These are phyloP conservation scores for Skeletonema grethae DNA, from an alignment of 108 stramenopile genomes.

Conservation along the genomic window DNA sequence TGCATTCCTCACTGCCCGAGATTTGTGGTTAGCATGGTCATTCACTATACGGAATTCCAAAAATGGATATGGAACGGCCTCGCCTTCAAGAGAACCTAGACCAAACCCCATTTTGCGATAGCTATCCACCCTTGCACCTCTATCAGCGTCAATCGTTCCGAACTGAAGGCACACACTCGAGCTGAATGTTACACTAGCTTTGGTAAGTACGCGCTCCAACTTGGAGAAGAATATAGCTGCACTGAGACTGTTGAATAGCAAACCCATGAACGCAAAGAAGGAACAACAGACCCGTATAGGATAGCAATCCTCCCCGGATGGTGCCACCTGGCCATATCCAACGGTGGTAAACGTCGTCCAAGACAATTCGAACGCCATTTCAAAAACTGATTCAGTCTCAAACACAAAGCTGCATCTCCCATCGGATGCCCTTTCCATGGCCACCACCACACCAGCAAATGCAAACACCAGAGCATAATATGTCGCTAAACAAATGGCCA, in stretches of 20 bases:
- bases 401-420: constrained; percentile 20
- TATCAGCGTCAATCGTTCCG: background rate
- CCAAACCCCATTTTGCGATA: background rate
- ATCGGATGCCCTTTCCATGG: constrained; percentile 15
- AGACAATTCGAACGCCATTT: constrained; percentile 33
- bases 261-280: constrained; percentile 38
- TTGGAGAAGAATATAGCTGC: constrained; percentile 36
- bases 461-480: constrained; percentile 27
- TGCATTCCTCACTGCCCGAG: constrained; percentile 23
- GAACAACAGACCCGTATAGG: constrained; percentile 21
- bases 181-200: constrained; percentile 28
- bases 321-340: constrained; percentile 33
- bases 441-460: constrained; percentile 20
- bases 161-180: constrained; percentile 32
- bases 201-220: constrained; percentile 23
- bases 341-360: constrained; percentile 52
- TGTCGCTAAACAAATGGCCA: constrained; percentile 5
- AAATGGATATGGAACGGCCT: constrained; percentile 15
- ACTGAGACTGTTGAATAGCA: constrained; percentile 37
- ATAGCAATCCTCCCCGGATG: constrained; percentile 19
- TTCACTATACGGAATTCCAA: constrained; percentile 29
- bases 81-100: background rate
- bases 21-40: constrained; percentile 24
- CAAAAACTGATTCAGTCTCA: constrained; percentile 3
- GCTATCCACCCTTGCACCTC: constrained; percentile 5